Percentiles rank a stretch among this genome's conserved stretches.
Evolutionary conservation across 23 red algal genomes (phyloP).

Genomic region (Chondrus crispus): DNA sequence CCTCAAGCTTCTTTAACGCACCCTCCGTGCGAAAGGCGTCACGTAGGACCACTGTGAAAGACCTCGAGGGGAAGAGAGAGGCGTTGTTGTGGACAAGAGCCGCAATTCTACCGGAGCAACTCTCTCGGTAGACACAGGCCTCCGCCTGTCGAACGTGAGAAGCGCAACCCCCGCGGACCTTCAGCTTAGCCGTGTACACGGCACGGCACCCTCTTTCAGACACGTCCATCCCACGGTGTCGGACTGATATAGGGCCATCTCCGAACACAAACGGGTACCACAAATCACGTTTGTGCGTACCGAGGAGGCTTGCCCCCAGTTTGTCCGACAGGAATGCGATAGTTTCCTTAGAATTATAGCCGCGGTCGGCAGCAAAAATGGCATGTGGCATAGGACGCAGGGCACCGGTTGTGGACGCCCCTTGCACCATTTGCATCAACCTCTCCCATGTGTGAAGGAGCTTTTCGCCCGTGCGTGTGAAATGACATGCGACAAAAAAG

Average conservation of each 20-base stretch:
- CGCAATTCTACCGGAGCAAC: background rate
- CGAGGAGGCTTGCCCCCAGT: background rate
- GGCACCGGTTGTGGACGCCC: background rate
- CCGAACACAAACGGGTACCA: background rate
- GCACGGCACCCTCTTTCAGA: background rate
- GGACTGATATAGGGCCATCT: background rate
- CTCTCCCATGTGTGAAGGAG: background rate
- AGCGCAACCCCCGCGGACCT: background rate
- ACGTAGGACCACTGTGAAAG: constrained; percentile 5
- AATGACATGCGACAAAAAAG: background rate
- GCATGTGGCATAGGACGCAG: background rate
- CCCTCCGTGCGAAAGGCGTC: background rate
- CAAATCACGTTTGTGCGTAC: background rate
- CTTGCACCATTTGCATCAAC: background rate
- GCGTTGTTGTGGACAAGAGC: constrained; percentile 6
- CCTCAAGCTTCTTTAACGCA: background rate
- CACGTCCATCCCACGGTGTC: background rate
- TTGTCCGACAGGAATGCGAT: background rate
- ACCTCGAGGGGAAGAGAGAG: background rate
- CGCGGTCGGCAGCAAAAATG: background rate
- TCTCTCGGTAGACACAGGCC: background rate
- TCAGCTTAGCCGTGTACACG: background rate
- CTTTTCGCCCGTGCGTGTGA: background rate
- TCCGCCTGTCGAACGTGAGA: background rate
- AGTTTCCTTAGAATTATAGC: background rate